Conservation (phyloP, 208 protist species). For the Trypanosoma brucei region DNA sequence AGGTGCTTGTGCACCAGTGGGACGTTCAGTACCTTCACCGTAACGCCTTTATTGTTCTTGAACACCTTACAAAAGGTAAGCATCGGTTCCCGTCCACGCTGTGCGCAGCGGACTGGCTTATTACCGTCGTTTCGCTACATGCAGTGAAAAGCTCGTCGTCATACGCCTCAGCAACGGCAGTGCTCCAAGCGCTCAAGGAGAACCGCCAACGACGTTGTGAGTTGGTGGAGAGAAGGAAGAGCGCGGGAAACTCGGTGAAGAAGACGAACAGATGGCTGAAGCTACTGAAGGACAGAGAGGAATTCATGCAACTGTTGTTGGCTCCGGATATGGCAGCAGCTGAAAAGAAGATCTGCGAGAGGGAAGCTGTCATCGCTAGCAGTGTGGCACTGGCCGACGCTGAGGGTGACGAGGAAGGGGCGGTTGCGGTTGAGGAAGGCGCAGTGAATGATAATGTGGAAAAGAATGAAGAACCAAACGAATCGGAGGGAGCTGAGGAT, state of each 20-base stretch:
- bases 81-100: conserved; percentile 45
- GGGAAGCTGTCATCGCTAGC: background rate
- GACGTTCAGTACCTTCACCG: conserved; percentile 66
- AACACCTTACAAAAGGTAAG: conserved; percentile 46
- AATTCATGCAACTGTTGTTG: conserved; percentile 46
- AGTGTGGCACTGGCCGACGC: background rate
- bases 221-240: conserved; percentile 14
- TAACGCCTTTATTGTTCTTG: conserved; percentile 59
- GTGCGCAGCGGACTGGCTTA: conserved; percentile 43
- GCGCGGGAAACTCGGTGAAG: conserved; percentile 1
- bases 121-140: conserved; percentile 51
- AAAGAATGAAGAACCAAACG: conserved; percentile 7
- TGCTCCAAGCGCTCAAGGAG: conserved; percentile 51
- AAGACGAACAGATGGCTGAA: conserved; percentile 20
- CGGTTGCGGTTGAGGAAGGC: background rate
- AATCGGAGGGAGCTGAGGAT: conserved; percentile 9
- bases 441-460: conserved; percentile 4
- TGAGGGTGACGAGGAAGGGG: conserved; percentile 2
- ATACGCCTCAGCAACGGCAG: conserved; percentile 63
- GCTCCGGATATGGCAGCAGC: conserved; percentile 29
- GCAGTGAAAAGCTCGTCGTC: conserved; percentile 47
- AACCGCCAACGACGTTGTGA: conserved; percentile 18
- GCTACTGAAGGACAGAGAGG: conserved; percentile 38
- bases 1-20: conserved; percentile 38
- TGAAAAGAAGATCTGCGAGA: conserved; percentile 8